These are phyloP conservation scores for Plasmodium chabaudi DNA, from an alignment of 169 alveolate genomes.

Conservation along the genomic window DNA sequence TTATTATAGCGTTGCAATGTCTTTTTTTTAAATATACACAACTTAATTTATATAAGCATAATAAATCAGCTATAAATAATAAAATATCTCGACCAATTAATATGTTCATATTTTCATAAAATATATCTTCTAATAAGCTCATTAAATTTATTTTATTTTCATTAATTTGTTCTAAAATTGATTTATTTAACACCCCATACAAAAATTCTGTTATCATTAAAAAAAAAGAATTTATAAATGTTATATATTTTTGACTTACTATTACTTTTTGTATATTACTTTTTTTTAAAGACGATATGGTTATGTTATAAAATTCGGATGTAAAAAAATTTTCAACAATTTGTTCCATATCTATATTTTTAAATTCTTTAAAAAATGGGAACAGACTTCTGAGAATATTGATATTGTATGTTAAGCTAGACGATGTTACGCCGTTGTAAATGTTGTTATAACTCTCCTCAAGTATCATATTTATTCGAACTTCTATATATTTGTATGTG, in stretches of 20 bases:
- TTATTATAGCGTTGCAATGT: conserved; percentile 44
- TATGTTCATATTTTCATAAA: conserved; percentile 65
- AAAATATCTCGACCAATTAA: conserved; percentile 61
- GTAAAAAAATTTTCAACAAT: conserved; percentile 65
- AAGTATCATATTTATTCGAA: conserved; percentile 48
- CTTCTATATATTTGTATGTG: conserved; percentile 53
- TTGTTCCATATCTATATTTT: conserved; percentile 53
- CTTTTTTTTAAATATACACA: conserved; percentile 62
- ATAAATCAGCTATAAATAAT: conserved; percentile 58
- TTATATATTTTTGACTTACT: conserved; percentile 41
- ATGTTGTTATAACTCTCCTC: conserved; percentile 20
- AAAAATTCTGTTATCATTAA: conserved; percentile 65
- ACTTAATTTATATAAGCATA: conserved; percentile 69
- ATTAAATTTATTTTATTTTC: conserved; percentile 42
- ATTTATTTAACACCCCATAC: conserved; percentile 43
- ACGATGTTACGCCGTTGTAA: conserved; percentile 50
- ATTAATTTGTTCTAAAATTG: conserved; percentile 40
- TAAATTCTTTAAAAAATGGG: conserved; percentile 70
- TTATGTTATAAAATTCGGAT: conserved; percentile 41
- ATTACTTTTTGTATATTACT: conserved; percentile 30
- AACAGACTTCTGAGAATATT: conserved; percentile 38
- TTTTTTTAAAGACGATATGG: conserved; percentile 53
- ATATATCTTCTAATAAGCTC: conserved; percentile 20
- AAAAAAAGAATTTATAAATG: conserved; percentile 66
- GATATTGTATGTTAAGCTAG: conserved; percentile 61